Evolutionary conservation across 169 alveolate species (phyloP), one percentile per base, ranked within the genome.

Genomic region (Eimeria acervulina): DNA sequence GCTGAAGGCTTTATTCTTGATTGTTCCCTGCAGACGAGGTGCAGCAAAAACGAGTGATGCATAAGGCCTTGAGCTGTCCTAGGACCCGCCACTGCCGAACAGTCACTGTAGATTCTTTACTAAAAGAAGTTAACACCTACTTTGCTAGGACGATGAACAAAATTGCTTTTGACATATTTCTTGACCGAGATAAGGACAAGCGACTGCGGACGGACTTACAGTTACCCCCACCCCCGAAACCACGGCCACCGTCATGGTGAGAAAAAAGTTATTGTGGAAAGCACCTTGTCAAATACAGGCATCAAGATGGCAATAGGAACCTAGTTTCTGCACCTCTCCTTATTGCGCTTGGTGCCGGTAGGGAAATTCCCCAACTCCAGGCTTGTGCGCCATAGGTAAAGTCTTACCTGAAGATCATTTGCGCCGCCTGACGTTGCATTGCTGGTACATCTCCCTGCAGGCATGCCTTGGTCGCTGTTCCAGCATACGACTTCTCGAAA

Each of bases 131-230:
- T 42, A 97, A 98, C 95, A 93, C 97, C 44, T 98, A 97, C 96
- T 98, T 97, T 88, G 98, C 98, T 36, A 97, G 99, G 85, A 98
- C 99, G 17, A 98, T 98, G 98, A 98, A 98, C 88, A 98, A 98
- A 96, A 98, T 98, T 72, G 98, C 98, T 55, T 98, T 98, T 92
- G 99, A 98, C 95, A 98, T 98, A 94, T 97, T 97, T 90, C 89
- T 97, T 91, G 97, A 95, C 33, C 97, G 98, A 28, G 96, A 94
- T 59, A 97, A 96, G 42, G 97, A 96, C 87, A 96, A 96, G 84
- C 93, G 94, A 52, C 95, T 97, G 90, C 96, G 96, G 28, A 97
- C 96, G 68, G 98, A 98, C 96, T 95, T 98, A 55, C 98, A 95
- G 59, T 97, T 98, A 42, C 99, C 99, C 55, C 98, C 98, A n/a